Evolutionary conservation across 2,329 filamentous ascomycete genomes (phyloP).

Genomic region (Ceratocystis albifundus): DNA sequence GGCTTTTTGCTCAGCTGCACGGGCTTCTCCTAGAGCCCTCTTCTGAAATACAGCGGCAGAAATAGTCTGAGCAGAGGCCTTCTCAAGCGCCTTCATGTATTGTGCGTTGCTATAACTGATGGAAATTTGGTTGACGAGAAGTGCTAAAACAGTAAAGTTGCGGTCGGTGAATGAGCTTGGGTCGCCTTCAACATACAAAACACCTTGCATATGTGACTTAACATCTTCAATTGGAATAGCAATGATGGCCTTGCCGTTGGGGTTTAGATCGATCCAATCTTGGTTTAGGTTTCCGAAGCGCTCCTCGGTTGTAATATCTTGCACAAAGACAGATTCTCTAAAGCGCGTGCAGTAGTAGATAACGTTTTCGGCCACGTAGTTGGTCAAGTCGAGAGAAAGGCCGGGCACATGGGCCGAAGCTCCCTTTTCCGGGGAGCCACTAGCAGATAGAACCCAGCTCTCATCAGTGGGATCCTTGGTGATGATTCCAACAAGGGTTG

Average conservation of each 20-base stretch:
- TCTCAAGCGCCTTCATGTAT: slow-evolving; percentile 59
- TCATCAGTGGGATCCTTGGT: slow-evolving; percentile 49
- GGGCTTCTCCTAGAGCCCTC: slow-evolving; percentile 57
- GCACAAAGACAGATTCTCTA: slow-evolving; percentile 61
- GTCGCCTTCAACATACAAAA: slow-evolving; percentile 63
- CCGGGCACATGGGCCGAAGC: slow-evolving; percentile 55
- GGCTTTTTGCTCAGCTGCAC: slow-evolving; percentile 27
- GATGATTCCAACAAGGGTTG: slow-evolving; percentile 60
- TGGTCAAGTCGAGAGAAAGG: slow-evolving; percentile 52
- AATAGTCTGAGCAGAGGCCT: slow-evolving; percentile 65
- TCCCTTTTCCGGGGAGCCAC: slow-evolving; percentile 58
- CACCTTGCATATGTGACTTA: slow-evolving; percentile 56
- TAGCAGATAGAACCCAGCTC: slow-evolving; percentile 63
- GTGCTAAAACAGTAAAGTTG: slow-evolving; percentile 52
- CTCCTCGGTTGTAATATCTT: slow-evolving; percentile 63
- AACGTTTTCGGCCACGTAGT: slow-evolving; percentile 63
- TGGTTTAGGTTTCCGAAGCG: slow-evolving; percentile 65
- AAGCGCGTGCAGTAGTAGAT: slow-evolving; percentile 67
- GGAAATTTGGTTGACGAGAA: slow-evolving; percentile 68
- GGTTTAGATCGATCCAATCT: slow-evolving; percentile 56
- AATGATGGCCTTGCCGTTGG: slow-evolving; percentile 61
- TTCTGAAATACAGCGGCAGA: slow-evolving; percentile 70
- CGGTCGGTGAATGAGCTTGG: slow-evolving; percentile 68
- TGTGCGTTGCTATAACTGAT: slow-evolving; percentile 60
- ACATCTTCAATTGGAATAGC: slow-evolving; percentile 70